A percentile compares a stretch with the other conserved stretches of the same genome.
phyloP scores from a whole-genome alignment of 345 rosid species.

The Eucalyptus cladocalyx region DNA sequence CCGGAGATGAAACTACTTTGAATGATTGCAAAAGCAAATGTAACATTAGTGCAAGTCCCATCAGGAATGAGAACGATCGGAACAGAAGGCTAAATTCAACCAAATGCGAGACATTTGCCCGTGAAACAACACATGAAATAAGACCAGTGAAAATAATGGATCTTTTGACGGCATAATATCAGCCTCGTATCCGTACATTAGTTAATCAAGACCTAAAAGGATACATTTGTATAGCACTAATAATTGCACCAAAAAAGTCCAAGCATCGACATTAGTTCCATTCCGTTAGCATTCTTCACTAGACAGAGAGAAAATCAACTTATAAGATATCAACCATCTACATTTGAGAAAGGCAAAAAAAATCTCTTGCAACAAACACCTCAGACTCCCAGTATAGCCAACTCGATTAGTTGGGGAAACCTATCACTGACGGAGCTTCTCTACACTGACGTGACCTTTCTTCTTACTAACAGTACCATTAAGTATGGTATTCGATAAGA shows the following conservation, averaged over 20 bases:
- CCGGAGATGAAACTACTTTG: not conserved
- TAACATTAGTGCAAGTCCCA: not conserved
- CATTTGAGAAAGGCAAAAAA: not conserved
- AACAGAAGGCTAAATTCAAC: not conserved
- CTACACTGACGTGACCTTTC: not conserved
- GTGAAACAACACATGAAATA: not conserved
- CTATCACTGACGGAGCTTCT: not conserved
- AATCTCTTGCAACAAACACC: not conserved
- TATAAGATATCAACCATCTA: not conserved
- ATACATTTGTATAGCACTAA: slow-evolving; percentile 92
- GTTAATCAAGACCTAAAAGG: slow-evolving; percentile 12
- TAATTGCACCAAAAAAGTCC: slow-evolving; percentile 72
- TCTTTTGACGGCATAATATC: not conserved
- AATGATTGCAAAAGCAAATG: not conserved
- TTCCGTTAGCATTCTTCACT: slow-evolving; percentile 70
- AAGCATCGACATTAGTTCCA: slow-evolving; percentile 77
- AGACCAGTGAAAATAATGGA: not conserved
- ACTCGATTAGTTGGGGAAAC: not conserved
- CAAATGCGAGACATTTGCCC: not conserved
- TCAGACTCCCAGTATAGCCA: not conserved
- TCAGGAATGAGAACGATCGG: not conserved
- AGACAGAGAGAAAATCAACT: slow-evolving; percentile 5
- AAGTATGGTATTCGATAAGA: not conserved
- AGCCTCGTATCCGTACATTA: not conserved
- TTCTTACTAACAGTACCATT: not conserved